A percentile compares a stretch with the other conserved stretches of the same genome.
Conservation (phyloP, 2,329 filamentous ascomycete species). For the Nannizziopsis barbatae region DNA sequence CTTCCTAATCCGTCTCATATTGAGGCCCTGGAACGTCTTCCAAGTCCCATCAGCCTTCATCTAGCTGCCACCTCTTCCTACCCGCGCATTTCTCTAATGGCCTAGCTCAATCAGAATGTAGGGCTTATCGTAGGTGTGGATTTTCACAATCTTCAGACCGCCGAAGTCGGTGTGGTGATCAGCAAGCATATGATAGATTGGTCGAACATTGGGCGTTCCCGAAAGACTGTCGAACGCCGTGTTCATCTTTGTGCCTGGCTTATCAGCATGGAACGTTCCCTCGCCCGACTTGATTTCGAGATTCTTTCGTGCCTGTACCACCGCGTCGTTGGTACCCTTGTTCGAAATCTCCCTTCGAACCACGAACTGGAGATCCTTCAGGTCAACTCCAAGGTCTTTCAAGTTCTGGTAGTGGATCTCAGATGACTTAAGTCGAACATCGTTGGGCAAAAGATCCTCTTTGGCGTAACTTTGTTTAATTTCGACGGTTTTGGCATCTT, state of each 20-base stretch:
- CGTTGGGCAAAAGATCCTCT: not conserved
- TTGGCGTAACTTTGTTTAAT: not conserved
- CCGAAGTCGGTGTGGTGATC: constrained; percentile 3
- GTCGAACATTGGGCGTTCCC: not conserved
- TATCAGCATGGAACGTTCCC: not conserved
- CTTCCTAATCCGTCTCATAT: too few relatives aligned
- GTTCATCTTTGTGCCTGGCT: not conserved
- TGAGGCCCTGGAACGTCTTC: too few relatives aligned
- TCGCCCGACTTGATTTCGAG: not conserved
- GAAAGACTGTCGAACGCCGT: not conserved
- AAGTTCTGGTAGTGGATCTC: not conserved
- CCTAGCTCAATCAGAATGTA: constrained; percentile 2
- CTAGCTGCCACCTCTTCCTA: too few relatives aligned
- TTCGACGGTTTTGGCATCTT: not conserved
- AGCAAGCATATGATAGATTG: not conserved
- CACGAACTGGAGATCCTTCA: not conserved
- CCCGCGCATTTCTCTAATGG: not conserved
- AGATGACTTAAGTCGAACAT: not conserved
- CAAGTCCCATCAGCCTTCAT: too few relatives aligned
- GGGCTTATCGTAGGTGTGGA: not conserved
- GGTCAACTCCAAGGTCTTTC: not conserved
- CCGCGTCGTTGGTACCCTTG: not conserved
- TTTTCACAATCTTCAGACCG: not conserved
- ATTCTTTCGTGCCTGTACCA: not conserved
- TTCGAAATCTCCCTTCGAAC: not conserved